Percentiles rank a stretch among this genome's conserved stretches.
These are phyloP conservation scores for Saccharomyces jurei DNA, from an alignment of 805 yeast species.

Conservation along the genomic window DNA sequence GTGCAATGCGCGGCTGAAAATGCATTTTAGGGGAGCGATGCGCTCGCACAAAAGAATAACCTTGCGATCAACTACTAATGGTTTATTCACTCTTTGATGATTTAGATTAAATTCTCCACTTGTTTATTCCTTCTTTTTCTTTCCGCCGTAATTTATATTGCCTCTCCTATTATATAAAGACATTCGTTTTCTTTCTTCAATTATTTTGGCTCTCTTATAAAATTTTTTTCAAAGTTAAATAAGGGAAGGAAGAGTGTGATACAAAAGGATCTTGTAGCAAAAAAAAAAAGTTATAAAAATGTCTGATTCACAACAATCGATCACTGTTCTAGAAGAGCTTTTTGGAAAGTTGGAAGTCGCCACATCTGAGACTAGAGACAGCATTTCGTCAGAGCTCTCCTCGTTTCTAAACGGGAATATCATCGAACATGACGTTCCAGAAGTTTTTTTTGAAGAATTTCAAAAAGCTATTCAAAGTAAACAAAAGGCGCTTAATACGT, in stretches of 20 bases:
- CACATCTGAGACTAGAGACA: slow-evolving; percentile 66
- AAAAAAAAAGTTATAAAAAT: slow-evolving; percentile 15
- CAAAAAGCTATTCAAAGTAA: slow-evolving; percentile 66
- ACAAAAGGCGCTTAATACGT: slow-evolving; percentile 71
- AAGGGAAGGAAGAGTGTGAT: background rate
- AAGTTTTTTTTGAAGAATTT: slow-evolving; percentile 69
- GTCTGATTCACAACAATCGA: slow-evolving; percentile 39
- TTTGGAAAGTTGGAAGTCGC: slow-evolving; percentile 87
- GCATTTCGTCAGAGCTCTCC: slow-evolving; percentile 80
- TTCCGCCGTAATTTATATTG: background rate
- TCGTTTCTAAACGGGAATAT: slow-evolving; percentile 90
- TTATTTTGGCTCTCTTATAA: background rate
- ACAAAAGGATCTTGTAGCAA: slow-evolving; percentile 4
- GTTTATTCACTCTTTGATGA: background rate
- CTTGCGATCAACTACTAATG: background rate
- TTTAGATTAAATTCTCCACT: background rate
- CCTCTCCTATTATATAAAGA: background rate
- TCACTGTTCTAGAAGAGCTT: slow-evolving; percentile 79
- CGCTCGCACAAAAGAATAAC: background rate
- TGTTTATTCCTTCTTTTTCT: background rate
- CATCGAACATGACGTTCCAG: slow-evolving; percentile 96
- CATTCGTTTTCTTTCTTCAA: background rate
- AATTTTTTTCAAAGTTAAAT: background rate
- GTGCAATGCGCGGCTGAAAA: background rate
- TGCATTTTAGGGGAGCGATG: background rate